Conservation (phyloP, 345 rosid genomes). For the Euphorbia pulcherrima region DNA sequence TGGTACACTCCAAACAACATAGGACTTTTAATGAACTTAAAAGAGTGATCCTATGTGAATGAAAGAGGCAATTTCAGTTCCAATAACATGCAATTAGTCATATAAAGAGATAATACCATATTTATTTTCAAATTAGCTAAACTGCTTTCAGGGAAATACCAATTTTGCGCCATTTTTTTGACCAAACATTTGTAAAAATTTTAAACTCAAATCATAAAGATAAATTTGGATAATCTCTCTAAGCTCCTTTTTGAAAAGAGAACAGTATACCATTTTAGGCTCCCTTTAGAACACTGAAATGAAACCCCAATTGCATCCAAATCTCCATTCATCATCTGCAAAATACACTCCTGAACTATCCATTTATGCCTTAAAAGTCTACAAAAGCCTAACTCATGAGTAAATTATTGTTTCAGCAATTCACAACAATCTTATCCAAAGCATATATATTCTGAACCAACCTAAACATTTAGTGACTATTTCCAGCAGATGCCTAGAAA, state of each 20-base stretch:
- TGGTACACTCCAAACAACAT: background rate
- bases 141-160: background rate
- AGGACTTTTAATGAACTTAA: background rate
- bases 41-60: background rate
- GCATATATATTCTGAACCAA: too few species aligned
- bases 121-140: background rate
- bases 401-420: background rate
- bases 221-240: background rate
- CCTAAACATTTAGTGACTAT: background rate
- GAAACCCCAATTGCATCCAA: background rate
- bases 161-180: background rate
- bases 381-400: conserved; percentile 5
- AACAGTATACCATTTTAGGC: background rate
- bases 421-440: background rate
- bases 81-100: background rate
- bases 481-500: background rate
- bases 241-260: background rate
- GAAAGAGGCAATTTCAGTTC: background rate
- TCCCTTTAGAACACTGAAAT: background rate
- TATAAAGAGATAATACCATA: background rate
- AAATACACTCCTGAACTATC: background rate
- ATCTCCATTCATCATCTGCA: background rate
- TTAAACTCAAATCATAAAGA: background rate
- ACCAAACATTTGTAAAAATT: background rate
- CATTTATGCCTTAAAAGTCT: background rate